A percentile compares a stretch with the other conserved stretches of the same genome.
Evolutionary conservation across 2,329 filamentous ascomycete species (phyloP).

Genomic region (Fusarium goolgardi): DNA sequence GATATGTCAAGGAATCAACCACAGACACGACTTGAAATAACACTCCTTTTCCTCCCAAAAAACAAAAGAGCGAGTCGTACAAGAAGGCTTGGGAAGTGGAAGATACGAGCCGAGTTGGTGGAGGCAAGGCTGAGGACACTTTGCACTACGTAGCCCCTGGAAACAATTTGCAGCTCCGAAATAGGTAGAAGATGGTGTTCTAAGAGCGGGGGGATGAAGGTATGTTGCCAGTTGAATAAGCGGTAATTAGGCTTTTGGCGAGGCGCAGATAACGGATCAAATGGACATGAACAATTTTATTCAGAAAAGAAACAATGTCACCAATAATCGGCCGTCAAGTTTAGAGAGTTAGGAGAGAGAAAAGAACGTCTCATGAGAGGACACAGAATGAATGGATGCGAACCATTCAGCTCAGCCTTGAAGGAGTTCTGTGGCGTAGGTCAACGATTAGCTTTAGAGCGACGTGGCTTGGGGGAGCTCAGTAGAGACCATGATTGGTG

Average conservation of each 20-base stretch:
- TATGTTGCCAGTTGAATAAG: not conserved
- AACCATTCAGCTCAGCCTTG: conserved; percentile 32
- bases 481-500: conserved; percentile 28
- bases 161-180: conserved; percentile 20
- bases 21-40: conserved; percentile 12
- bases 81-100: conserved; percentile 15
- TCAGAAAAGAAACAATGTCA: not conserved
- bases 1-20: conserved; percentile 19
- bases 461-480: conserved; percentile 11
- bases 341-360: not conserved
- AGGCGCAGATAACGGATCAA: not conserved
- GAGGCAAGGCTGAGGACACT: conserved; percentile 48
- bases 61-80: conserved; percentile 10
- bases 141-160: conserved; percentile 45
- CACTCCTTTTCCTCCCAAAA: conserved; percentile 16
- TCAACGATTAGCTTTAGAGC: not conserved
- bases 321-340: not conserved
- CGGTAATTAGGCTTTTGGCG: not conserved
- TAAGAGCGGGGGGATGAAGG: conserved; percentile 11
- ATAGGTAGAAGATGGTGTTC: conserved; percentile 12
- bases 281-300: conserved; percentile 3
- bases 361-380: conserved; percentile 25
- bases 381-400: conserved; percentile 2
- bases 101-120: conserved; percentile 30
- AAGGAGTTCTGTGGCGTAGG: not conserved